phyloP scores from a whole-genome alignment of 495 filamentous ascomycete genomes.

The Pseudevernia furfuracea region DNA sequence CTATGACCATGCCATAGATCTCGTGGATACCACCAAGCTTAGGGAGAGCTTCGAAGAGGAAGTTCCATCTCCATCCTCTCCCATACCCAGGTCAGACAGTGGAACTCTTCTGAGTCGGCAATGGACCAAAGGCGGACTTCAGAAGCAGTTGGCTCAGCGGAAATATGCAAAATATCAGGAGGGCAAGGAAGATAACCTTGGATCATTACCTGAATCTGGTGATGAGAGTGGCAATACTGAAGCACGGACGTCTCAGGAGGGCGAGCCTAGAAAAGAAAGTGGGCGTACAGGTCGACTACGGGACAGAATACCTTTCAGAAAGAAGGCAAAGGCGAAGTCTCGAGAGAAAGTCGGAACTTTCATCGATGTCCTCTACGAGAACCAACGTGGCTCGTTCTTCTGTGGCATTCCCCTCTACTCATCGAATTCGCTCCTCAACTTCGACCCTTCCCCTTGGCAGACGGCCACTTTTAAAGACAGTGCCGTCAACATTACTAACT shows the following conservation, averaged over 20 bases:
- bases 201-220: conserved; percentile 12
- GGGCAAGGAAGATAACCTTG: conserved; percentile 35
- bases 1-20: conserved; percentile 28
- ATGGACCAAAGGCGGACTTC: conserved; percentile 36
- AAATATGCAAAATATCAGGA: conserved; percentile 60
- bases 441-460: conserved; percentile 83
- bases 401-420: conserved; percentile 90
- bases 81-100: conserved; percentile 12
- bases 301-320: conserved; percentile 27
- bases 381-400: conserved; percentile 75
- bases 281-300: conserved; percentile 19
- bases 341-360: conserved; percentile 41
- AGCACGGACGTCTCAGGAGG: conserved; percentile 8
- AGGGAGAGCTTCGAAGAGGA: conserved; percentile 10
- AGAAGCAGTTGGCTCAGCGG: conserved; percentile 42
- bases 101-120: conserved; percentile 22
- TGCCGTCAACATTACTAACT: conserved; percentile 79
- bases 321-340: conserved; percentile 17
- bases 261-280: conserved; percentile 18
- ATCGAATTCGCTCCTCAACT: conserved; percentile 70
- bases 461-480: conserved; percentile 63
- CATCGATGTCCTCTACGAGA: conserved; percentile 91
- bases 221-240: conserved; percentile 29
- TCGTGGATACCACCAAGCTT: conserved; percentile 28
- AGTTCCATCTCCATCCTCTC: conserved; percentile 3